Evolutionary conservation across 768 basidiomycete genomes (phyloP), one percentile per base, ranked within the genome.

Genomic region (Kwoniella sp.): DNA sequence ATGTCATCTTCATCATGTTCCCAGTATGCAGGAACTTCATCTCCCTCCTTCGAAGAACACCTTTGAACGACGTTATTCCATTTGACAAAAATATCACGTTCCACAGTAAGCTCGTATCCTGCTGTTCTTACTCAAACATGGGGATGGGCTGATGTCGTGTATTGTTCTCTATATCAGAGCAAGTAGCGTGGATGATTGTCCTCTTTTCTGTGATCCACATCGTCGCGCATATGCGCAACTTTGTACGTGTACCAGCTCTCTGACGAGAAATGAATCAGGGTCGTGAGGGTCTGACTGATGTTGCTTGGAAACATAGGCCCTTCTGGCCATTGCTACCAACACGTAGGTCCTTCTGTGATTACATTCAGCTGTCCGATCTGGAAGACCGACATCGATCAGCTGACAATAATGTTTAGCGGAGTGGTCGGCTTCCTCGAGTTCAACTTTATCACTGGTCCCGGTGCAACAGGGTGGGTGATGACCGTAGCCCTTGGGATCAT

Each of bases 21-120:
- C 95, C 94, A 26, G 86, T 97, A 77, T 97, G 94, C 85, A 87
- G 94, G 65, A 94, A 92, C 82, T 92, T 96, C 82, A 86, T 96
- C 80, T 94, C 92, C 24, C 70, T 94, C 50, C 84, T 95, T 52
- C 89, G 95, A 26, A 87, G 88, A 57, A 92, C 91, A 0, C 86
- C 92, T 1, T 83, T 98, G 26, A 72, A 74, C 65, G 67, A 63
- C 30, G 60, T 79, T 46, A 73, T 79, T 56, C 76, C 77, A 49
- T 95, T 97, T 77, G 93, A 95, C 83, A 90, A 92, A 83, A 92
- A 89, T 77, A 86, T 96, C 79, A 86, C 87, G 7, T 88, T 96
- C 79, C 93, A 69, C n/a, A 68, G 66, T 70, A 27, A 63, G 72
- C 51, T 49, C n/a, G n/a, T n/a, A n/a, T n/a, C n/a, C n/a, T n/a